Evolutionary conservation across 352 stramenopile genomes (phyloP).

Genomic region (Pythium volutum): DNA sequence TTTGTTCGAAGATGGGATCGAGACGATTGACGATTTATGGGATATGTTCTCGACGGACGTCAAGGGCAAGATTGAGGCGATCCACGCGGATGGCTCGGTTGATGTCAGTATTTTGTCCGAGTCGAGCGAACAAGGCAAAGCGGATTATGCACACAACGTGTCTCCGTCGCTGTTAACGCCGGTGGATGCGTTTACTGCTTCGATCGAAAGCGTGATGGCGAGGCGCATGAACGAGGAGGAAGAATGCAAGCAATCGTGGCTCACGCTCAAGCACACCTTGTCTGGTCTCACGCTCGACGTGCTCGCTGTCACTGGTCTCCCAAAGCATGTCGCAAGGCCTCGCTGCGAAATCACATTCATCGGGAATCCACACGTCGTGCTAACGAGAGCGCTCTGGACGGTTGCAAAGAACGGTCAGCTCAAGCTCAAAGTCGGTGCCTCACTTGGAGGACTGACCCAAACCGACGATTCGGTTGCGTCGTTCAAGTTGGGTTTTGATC

Average conservation of each 20-base stretch:
- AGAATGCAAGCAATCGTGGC: slow-evolving; percentile 26
- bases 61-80: slow-evolving; percentile 43
- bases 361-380: slow-evolving; percentile 26
- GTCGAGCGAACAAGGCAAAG: background rate
- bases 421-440: slow-evolving; percentile 3
- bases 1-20: slow-evolving; percentile 49
- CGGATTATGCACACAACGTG: slow-evolving; percentile 29
- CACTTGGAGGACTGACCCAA: background rate
- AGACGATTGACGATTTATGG: slow-evolving; percentile 58
- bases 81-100: slow-evolving; percentile 50
- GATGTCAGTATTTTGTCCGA: slow-evolving; percentile 41
- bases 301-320: slow-evolving; percentile 42
- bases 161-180: slow-evolving; percentile 36
- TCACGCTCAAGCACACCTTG: slow-evolving; percentile 34
- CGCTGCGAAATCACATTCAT: slow-evolving; percentile 49
- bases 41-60: slow-evolving; percentile 59
- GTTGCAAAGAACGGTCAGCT: slow-evolving; percentile 7
- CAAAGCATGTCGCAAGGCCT: slow-evolving; percentile 29
- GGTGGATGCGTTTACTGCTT: slow-evolving; percentile 38
- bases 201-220: slow-evolving; percentile 37
- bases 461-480: background rate
- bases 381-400: background rate
- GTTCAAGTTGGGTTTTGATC: slow-evolving; percentile 11
- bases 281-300: slow-evolving; percentile 44
- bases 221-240: slow-evolving; percentile 26